phyloP scores from a whole-genome alignment of 441 rosid genomes.

The Erodium trifolium region DNA sequence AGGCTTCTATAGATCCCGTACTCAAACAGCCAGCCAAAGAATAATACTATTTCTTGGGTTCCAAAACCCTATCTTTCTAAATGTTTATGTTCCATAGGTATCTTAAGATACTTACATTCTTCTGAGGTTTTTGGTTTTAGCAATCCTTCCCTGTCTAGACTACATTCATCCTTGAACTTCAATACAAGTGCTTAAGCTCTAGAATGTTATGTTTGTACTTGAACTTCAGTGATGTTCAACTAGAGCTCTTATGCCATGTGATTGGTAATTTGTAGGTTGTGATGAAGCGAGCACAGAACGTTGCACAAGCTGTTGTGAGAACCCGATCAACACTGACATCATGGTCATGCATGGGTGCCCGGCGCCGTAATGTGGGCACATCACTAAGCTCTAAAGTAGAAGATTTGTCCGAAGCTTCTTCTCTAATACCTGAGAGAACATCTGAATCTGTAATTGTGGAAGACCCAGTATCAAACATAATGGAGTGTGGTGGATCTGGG shows the following conservation, averaged over 20 bases:
- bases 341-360: slow-evolving; percentile 91
- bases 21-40: not conserved
- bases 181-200: too few relatives aligned
- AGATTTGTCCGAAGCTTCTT: slow-evolving; percentile 37
- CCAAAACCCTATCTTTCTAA: not conserved
- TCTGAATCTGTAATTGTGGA: slow-evolving; percentile 18
- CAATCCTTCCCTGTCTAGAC: not conserved
- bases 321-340: slow-evolving; percentile 71
- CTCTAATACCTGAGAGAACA: slow-evolving; percentile 36
- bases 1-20: not conserved
- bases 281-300: slow-evolving; percentile 82
- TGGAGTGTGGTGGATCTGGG: slow-evolving; percentile 39
- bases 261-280: slow-evolving; percentile 46
- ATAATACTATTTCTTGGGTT: not conserved
- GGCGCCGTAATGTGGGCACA: slow-evolving; percentile 49
- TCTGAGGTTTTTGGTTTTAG: not conserved
- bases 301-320: slow-evolving; percentile 79
- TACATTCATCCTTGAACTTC: not conserved
- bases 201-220: not conserved
- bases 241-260: slow-evolving; percentile 6
- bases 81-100: not conserved
- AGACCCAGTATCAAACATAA: slow-evolving; percentile 28
- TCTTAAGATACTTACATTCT: too few relatives aligned
- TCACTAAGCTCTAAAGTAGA: slow-evolving; percentile 32
- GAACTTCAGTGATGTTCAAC: not conserved